Conservation (phyloP, 805 yeast species). For the Candida silvicultrix region DNA sequence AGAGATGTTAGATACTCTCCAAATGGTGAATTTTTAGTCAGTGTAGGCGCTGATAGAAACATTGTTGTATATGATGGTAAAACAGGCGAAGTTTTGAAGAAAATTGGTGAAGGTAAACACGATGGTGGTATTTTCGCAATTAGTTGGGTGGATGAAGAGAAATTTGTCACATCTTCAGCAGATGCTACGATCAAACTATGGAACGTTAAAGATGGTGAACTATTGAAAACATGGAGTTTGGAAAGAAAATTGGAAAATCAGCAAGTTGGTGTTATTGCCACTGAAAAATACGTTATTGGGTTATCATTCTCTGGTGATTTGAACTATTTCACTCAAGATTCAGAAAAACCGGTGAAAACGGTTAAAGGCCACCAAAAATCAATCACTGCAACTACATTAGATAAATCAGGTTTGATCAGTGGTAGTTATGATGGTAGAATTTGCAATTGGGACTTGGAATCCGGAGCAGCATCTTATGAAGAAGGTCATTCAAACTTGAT, state of each 20-base stretch:
- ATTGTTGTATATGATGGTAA: conserved; percentile 81
- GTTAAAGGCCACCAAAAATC: conserved; percentile 79
- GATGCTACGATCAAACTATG: conserved; percentile 71
- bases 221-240: conserved; percentile 44
- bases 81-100: conserved; percentile 65
- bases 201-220: conserved; percentile 39
- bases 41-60: conserved; percentile 81
- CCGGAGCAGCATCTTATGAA: conserved; percentile 31
- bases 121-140: conserved; percentile 78
- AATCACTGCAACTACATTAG: conserved; percentile 51
- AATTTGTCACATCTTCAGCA: conserved; percentile 78
- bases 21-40: conserved; percentile 65
- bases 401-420: conserved; percentile 32
- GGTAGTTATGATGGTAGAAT: conserved; percentile 85
- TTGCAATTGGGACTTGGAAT: conserved; percentile 45
- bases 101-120: conserved; percentile 41
- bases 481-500: conserved; percentile 61
- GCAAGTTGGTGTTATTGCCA: conserved; percentile 71
- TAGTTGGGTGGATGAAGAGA: conserved; percentile 56
- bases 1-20: conserved; percentile 80
- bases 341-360: conserved; percentile 25
- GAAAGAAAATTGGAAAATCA: conserved; percentile 51
- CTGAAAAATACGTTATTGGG: conserved; percentile 55
- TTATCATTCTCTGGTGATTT: conserved; percentile 69
- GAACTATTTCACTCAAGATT: conserved; percentile 44